Evolutionary conservation across 306 rosid species (phyloP).

Genomic region (Dicorynia guianensis): DNA sequence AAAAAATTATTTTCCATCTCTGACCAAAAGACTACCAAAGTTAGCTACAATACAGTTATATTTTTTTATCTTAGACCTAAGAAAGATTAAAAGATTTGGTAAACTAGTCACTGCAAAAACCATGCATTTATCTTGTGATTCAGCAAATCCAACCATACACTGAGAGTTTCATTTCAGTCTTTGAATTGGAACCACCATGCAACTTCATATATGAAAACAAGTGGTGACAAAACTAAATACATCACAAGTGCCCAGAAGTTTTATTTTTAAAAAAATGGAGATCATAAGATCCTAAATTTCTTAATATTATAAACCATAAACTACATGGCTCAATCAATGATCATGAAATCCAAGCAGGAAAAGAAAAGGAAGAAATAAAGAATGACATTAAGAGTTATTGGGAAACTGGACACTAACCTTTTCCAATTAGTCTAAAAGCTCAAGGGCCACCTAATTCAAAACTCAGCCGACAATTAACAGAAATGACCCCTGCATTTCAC

Average conservation of each 20-base stretch:
- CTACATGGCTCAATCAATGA: neutral
- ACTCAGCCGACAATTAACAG: conserved; percentile 46
- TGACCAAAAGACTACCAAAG: neutral
- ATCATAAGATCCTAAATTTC: neutral
- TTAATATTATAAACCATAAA: conserved; percentile 19
- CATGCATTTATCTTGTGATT: neutral
- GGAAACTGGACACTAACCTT: conserved; percentile 59
- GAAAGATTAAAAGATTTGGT: neutral
- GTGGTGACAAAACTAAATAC: conserved; percentile 1
- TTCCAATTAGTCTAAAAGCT: conserved; percentile 35
- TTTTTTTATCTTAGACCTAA: neutral
- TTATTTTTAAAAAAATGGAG: neutral
- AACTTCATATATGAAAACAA: conserved; percentile 1
- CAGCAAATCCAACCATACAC: neutral
- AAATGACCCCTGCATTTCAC: conserved; percentile 73
- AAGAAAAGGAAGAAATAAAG: neutral
- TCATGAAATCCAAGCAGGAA: conserved; percentile 23
- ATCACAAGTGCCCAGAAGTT: too few species aligned
- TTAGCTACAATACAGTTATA: neutral
- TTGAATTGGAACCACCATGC: neutral
- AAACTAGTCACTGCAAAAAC: neutral
- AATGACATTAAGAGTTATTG: conserved; percentile 20
- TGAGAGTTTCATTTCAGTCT: neutral
- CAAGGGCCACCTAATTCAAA: conserved; percentile 41
- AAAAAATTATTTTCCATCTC: neutral